A percentile compares a stretch with the other conserved stretches of the same genome.
phyloP scores from a whole-genome alignment of 306 rosid genomes.

The Canavalia ensiformis region DNA sequence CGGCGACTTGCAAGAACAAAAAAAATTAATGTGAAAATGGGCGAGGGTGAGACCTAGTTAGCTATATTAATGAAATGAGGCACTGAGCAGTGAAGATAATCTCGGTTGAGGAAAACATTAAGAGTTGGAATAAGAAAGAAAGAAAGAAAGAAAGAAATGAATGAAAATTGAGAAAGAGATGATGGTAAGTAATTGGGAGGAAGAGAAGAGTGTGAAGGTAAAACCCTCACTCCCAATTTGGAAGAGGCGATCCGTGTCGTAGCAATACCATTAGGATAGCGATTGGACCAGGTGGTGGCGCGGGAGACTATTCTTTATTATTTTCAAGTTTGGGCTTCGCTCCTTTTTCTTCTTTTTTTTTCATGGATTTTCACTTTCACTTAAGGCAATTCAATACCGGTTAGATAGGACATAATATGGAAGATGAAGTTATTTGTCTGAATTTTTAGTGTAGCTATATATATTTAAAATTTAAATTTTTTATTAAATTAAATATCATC shows the following conservation, averaged over 20 bases:
- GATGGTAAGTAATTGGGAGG: background rate
- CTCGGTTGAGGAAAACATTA: background rate
- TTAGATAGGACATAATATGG: too few species aligned
- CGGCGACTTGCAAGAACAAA: too few species aligned
- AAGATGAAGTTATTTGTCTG: too few species aligned
- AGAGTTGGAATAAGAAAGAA: background rate
- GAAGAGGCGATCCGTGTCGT: background rate
- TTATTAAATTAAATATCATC: too few species aligned
- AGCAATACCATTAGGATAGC: background rate
- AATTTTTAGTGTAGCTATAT: too few species aligned
- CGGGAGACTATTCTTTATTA: conserved; percentile 36
- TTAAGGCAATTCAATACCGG: too few species aligned
- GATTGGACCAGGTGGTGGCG: conserved; percentile 41
- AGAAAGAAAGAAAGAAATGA: background rate
- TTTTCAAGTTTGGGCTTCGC: background rate
- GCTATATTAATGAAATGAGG: too few species aligned
- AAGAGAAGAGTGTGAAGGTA: background rate
- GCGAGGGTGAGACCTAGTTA: too few species aligned
- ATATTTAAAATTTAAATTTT: too few species aligned
- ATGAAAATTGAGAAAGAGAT: background rate
- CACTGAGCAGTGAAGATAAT: background rate
- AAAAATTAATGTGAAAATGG: too few species aligned
- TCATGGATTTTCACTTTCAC: too few species aligned
- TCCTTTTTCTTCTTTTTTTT: too few species aligned
- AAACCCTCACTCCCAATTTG: conserved; percentile 41